Evolutionary conservation across 352 stramenopile species (phyloP).

Genomic region (Phytophthora boehmeriae): DNA sequence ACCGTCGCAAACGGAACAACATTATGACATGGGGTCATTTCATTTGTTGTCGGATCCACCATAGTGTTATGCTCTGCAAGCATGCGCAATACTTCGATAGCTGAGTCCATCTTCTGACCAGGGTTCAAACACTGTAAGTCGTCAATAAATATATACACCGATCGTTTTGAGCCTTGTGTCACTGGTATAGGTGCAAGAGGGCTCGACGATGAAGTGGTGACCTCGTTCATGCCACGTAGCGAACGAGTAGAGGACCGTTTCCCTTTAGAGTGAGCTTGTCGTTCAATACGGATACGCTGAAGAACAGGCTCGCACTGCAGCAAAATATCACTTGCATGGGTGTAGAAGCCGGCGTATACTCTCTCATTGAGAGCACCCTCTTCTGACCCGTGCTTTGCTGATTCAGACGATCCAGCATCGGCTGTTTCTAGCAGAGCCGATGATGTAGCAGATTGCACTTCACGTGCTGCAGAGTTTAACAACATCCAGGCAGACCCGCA

Average conservation of each 20-base stretch:
- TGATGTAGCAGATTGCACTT: neutral
- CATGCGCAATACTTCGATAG: constrained; percentile 55
- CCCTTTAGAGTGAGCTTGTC: constrained; percentile 5
- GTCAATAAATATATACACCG: constrained; percentile 60
- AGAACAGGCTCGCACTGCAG: constrained; percentile 22
- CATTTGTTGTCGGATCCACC: constrained; percentile 42
- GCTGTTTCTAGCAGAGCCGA: neutral
- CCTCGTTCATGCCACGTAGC: neutral
- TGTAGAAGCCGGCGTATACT: constrained; percentile 27
- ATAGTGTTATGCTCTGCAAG: constrained; percentile 47
- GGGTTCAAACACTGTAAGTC: constrained; percentile 55
- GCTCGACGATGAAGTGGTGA: neutral
- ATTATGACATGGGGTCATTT: constrained; percentile 30
- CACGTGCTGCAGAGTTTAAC: constrained; percentile 26
- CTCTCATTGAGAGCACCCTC: constrained; percentile 2
- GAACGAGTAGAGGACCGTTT: neutral
- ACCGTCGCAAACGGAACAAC: constrained; percentile 40
- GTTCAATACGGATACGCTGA: constrained; percentile 19
- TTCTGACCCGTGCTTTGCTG: neutral
- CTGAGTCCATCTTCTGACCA: constrained; percentile 29
- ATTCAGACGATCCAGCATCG: neutral
- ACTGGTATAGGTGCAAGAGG: neutral
- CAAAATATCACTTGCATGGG: constrained; percentile 21
- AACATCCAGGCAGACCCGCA: constrained; percentile 36
- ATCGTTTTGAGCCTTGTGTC: neutral